phyloP scores from a whole-genome alignment of 2,329 filamentous ascomycete genomes.

The Colletotrichum falcatum region DNA sequence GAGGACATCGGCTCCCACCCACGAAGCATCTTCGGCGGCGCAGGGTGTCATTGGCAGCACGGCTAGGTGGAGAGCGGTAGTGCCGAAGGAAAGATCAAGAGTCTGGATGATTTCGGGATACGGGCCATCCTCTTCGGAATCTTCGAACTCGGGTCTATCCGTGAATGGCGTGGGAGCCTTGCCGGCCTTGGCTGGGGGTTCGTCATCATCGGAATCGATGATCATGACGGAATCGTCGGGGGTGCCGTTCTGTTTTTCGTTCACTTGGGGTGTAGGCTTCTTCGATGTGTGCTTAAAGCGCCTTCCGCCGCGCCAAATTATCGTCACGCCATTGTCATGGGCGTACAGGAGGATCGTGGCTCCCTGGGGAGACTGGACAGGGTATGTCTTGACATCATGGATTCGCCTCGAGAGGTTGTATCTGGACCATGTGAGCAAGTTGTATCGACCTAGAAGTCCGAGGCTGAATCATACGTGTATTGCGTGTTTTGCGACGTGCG shows the following conservation, averaged over 20 bases:
- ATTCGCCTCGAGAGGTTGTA: conserved; percentile 70
- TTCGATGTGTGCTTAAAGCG: conserved; percentile 64
- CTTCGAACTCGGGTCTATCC: conserved; percentile 71
- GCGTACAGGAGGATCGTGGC: conserved; percentile 73
- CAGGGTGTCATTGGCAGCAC: conserved; percentile 65
- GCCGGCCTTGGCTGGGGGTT: conserved; percentile 51
- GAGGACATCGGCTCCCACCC: conserved; percentile 61
- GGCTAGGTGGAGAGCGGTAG: conserved; percentile 66
- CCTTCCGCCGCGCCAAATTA: conserved; percentile 73
- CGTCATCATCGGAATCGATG: conserved; percentile 73
- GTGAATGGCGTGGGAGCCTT: conserved; percentile 50
- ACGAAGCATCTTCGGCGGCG: conserved; percentile 61
- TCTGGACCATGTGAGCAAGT: conserved; percentile 51
- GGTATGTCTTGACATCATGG: conserved; percentile 71
- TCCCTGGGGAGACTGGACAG: conserved; percentile 71
- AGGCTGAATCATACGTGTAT: conserved; percentile 55
- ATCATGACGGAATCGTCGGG: conserved; percentile 69
- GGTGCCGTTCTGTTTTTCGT: conserved; percentile 64
- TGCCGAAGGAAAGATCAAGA: conserved; percentile 70
- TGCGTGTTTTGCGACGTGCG: conserved; percentile 63
- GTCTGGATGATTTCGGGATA: conserved; percentile 70
- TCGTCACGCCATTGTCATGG: conserved; percentile 71
- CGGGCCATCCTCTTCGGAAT: conserved; percentile 57
- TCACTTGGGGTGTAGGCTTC: conserved; percentile 45
- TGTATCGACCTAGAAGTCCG: background rate